Base-by-base conservation (phyloP, 2,329 filamentous ascomycete genomes). In the Hypoxylon sp. region DNA sequence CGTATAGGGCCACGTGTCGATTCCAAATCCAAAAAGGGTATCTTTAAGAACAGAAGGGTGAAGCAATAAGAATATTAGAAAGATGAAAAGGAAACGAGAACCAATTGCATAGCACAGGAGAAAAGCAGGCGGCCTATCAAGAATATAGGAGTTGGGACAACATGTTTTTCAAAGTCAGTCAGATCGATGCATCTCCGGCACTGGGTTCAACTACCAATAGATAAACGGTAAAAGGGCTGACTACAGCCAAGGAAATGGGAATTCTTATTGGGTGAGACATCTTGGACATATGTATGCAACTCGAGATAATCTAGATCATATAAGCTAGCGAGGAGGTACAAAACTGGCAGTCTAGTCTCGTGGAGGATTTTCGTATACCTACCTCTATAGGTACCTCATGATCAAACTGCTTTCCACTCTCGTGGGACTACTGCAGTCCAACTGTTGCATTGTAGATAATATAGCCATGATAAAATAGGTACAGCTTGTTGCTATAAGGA, bases 181-280 rank as follows among this genome's bases (percentile, higher is more conserved):
- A 52, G 59, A 62, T 51, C 60, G 53, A 32, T 53, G 58, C 63
- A 66, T 67, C 65, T 66, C 65, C 63, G 63, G 56, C 30, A 37
- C 32, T 26, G 35, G 36, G 40, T 29, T 17, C 38, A 53, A 42
- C 48, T 51, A 42, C 61, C 55, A 57, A 63, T 54, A 44, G 49
- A 56, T 57, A 47, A 27, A 23, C 30, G 23, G 37, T 29, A 29
- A 30, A 48, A 44, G 36, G 21, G 42, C 51, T 56, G 59, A 59
- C 54, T 45, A 53, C 44, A 49, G 50, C 60, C 49, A 48, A 45
- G 49, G 41, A 41, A 37, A 21, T 38, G 29, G 23, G 7, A 20
- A 26, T 7, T 41, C 48, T 53, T 29, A 60, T 60, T 60, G 57
- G 59, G 11, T 38, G 36, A n/a, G n/a, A 12, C 20, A 25, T 23